These are phyloP conservation scores for Sporothrix brunneoviolacea DNA, from an alignment of 2,329 filamentous ascomycete genomes.

Conservation along the genomic window DNA sequence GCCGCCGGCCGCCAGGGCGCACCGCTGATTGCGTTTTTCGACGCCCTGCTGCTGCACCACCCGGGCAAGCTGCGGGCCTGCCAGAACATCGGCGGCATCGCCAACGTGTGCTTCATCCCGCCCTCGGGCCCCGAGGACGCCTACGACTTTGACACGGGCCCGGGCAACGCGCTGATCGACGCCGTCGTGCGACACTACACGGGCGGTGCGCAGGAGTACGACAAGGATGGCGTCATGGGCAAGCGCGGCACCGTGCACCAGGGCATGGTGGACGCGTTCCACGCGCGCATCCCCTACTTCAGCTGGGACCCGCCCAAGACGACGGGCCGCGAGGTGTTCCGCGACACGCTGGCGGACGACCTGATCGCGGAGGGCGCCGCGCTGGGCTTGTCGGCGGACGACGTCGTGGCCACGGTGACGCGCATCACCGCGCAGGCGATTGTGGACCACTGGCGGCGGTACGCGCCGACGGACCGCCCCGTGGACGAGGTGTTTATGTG, in stretches of 20 bases:
- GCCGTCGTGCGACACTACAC: constrained; percentile 49
- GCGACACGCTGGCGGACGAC: constrained; percentile 47
- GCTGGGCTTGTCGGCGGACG: constrained; percentile 40
- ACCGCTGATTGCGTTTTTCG: constrained; percentile 51
- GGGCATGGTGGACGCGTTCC: constrained; percentile 44
- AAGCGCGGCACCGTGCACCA: constrained; percentile 42
- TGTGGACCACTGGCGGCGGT: constrained; percentile 41
- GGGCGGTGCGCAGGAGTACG: constrained; percentile 41
- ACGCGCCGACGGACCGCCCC: constrained; percentile 35
- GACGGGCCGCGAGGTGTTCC: constrained; percentile 57
- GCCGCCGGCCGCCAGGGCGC: constrained; percentile 49
- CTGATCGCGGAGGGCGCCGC: constrained; percentile 41
- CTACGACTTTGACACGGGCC: constrained; percentile 50
- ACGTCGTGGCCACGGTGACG: constrained; percentile 52
- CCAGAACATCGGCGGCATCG: constrained; percentile 56
- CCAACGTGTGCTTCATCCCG: constrained; percentile 55
- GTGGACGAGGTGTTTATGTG: constrained; percentile 53
- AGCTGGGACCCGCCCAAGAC: constrained; percentile 45
- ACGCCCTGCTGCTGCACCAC: constrained; percentile 49
- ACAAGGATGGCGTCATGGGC: constrained; percentile 45
- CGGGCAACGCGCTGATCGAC: constrained; percentile 51
- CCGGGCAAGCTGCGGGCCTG: constrained; percentile 50
- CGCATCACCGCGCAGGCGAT: constrained; percentile 54
- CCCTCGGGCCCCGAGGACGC: constrained; percentile 34
- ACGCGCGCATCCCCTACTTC: constrained; percentile 43